These are phyloP conservation scores for Penicillium cataractarum DNA, from an alignment of 495 filamentous ascomycete genomes.

Conservation along the genomic window DNA sequence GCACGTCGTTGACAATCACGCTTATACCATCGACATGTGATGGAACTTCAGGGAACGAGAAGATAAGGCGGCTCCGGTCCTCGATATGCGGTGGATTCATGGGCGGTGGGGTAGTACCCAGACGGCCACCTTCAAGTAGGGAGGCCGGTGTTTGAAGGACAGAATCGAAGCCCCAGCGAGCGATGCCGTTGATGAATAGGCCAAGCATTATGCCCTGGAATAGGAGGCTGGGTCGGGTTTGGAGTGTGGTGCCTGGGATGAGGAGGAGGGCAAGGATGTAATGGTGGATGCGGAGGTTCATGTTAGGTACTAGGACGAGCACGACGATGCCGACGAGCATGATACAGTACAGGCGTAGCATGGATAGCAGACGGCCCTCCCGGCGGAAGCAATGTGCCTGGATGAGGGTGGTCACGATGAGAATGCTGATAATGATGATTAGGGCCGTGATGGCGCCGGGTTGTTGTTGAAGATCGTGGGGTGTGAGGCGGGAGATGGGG, in stretches of 20 bases:
- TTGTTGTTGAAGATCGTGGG: slow-evolving; percentile 73
- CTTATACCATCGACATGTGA: slow-evolving; percentile 56
- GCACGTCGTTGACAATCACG: slow-evolving; percentile 63
- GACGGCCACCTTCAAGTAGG: slow-evolving; percentile 52
- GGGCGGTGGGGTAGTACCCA: slow-evolving; percentile 51
- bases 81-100: slow-evolving; percentile 39
- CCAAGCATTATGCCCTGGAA: slow-evolving; percentile 67
- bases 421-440: slow-evolving; percentile 59
- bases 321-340: slow-evolving; percentile 46
- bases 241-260: slow-evolving; percentile 59
- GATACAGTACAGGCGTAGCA: slow-evolving; percentile 67
- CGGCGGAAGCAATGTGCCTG: slow-evolving; percentile 71
- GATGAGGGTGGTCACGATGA: slow-evolving; percentile 54
- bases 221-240: slow-evolving; percentile 59
- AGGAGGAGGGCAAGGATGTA: slow-evolving; percentile 65
- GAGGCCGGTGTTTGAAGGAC: slow-evolving; percentile 61
- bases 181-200: slow-evolving; percentile 67
- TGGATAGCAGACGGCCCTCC: slow-evolving; percentile 64
- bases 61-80: slow-evolving; percentile 46
- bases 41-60: slow-evolving; percentile 46
- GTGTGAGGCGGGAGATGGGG: slow-evolving; percentile 74
- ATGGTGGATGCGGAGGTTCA: slow-evolving; percentile 67
- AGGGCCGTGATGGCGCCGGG: slow-evolving; percentile 72
- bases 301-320: slow-evolving; percentile 56
- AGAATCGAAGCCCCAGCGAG: slow-evolving; percentile 66